Conservation (phyloP, 768 basidiomycete species). For the Tricholoma matsutake region DNA sequence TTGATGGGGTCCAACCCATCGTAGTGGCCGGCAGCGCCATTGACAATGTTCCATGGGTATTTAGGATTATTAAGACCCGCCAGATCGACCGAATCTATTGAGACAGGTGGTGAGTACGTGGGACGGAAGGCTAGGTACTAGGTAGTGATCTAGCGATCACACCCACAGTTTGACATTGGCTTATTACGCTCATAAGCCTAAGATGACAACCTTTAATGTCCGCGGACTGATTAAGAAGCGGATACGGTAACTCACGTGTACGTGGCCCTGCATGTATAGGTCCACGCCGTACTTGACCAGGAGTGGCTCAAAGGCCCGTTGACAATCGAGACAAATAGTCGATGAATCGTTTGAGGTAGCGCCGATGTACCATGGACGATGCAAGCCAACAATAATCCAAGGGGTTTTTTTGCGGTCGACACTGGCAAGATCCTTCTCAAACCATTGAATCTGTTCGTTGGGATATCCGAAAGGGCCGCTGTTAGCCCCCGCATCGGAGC, state of each 20-base stretch:
- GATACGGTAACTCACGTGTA: no score
- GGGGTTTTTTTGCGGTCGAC: slow-evolving; percentile 19
- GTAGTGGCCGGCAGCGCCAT: slow-evolving; percentile 20
- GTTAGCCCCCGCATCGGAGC: slow-evolving; percentile 10
- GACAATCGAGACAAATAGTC: no score
- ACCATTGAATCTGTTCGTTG: slow-evolving; percentile 18
- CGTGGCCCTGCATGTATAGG: no score
- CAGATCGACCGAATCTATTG: slow-evolving; percentile 12
- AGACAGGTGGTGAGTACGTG: background rate
- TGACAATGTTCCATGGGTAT: slow-evolving; percentile 18
- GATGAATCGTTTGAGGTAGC: no score
- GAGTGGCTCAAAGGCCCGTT: no score
- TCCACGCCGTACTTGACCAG: no score
- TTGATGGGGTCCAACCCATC: slow-evolving; percentile 15
- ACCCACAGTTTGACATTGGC: no score
- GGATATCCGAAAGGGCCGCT: slow-evolving; percentile 19
- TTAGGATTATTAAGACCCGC: slow-evolving; percentile 16
- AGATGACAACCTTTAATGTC: no score
- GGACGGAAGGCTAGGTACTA: no score
- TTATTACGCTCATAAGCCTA: no score
- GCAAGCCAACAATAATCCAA: slow-evolving; percentile 14
- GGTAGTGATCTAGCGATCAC: no score
- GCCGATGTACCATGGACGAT: slow-evolving; percentile 3
- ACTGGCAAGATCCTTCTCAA: slow-evolving; percentile 11
- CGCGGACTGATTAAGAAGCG: no score